Evolutionary conservation across 176 grass and related monocot genomes (phyloP).

Genomic region (Hyparrhenia diplandra): DNA sequence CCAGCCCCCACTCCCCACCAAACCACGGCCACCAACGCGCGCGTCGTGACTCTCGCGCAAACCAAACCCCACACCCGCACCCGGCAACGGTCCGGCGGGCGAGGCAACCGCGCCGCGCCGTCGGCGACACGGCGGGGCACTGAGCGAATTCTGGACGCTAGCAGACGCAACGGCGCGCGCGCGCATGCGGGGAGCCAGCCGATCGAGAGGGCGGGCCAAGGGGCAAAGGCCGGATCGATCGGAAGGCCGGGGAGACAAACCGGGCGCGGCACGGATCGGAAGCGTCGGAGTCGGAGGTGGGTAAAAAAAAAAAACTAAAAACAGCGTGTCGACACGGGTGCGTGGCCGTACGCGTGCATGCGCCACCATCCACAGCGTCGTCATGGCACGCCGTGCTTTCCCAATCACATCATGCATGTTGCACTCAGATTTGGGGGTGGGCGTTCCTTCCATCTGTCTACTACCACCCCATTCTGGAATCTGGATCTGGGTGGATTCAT

Average conservation of each 20-base stretch:
- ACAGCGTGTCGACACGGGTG: background rate
- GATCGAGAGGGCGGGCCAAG: no score
- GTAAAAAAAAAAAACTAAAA: no score
- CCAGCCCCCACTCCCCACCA: no score
- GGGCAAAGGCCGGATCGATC: no score
- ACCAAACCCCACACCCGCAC: background rate
- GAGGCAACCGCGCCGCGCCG: constrained; percentile 11
- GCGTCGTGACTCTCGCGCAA: constrained; percentile 19
- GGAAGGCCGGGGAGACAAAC: no score
- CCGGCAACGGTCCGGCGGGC: background rate
- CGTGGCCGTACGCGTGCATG: background rate
- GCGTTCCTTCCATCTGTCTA: background rate
- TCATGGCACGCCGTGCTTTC: background rate
- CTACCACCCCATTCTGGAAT: background rate
- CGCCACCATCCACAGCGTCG: background rate
- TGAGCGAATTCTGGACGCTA: background rate
- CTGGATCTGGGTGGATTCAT: background rate
- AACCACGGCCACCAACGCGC: constrained; percentile 16
- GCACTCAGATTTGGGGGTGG: background rate
- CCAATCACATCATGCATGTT: background rate
- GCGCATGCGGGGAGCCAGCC: constrained; percentile 4
- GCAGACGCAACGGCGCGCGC: background rate
- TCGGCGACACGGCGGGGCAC: background rate
- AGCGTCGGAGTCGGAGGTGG: no score
- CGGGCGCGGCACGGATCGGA: background rate